Evolutionary conservation across 176 grass and related monocot genomes (phyloP).

Genomic region (Poa annua): DNA sequence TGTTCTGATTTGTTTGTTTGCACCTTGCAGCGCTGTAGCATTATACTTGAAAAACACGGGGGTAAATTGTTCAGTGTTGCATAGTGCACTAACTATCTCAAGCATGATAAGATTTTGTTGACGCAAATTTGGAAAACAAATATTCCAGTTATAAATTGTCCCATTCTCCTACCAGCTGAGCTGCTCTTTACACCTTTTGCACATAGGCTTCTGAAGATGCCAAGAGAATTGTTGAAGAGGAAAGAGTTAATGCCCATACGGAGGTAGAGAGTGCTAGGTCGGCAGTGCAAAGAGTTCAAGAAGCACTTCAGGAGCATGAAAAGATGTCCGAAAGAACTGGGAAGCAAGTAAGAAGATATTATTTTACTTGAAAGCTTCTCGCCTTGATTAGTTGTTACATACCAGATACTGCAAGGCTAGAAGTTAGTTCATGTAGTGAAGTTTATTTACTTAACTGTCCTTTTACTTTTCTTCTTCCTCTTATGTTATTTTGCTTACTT

Average conservation of each 20-base stretch:
- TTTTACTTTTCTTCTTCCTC: background rate
- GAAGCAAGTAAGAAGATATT: slow-evolving; percentile 60
- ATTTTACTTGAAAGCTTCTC: background rate
- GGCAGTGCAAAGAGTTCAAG: slow-evolving; percentile 75
- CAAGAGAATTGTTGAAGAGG: slow-evolving; percentile 87
- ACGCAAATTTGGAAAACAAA: background rate
- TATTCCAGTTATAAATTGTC: background rate
- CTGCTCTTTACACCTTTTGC: background rate
- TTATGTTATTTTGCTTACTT: slow-evolving; percentile 1
- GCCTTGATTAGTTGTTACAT: slow-evolving; percentile 31
- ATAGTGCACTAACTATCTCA: background rate
- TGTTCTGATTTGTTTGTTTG: background rate
- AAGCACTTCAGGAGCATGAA: slow-evolving; percentile 79
- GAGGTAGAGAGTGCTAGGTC: slow-evolving; percentile 72
- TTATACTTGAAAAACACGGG: background rate
- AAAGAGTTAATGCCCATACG: slow-evolving; percentile 71
- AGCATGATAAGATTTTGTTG: background rate
- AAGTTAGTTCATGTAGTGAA: slow-evolving; percentile 12
- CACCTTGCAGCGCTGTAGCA: background rate
- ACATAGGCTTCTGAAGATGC: slow-evolving; percentile 91
- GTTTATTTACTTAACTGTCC: background rate
- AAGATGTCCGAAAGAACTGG: slow-evolving; percentile 51
- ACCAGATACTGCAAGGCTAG: slow-evolving; percentile 29
- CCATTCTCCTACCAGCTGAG: background rate
- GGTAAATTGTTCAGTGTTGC: background rate